Evolutionary conservation across 2,329 filamentous ascomycete species (phyloP).

Genomic region (Fusarium nematophilum): DNA sequence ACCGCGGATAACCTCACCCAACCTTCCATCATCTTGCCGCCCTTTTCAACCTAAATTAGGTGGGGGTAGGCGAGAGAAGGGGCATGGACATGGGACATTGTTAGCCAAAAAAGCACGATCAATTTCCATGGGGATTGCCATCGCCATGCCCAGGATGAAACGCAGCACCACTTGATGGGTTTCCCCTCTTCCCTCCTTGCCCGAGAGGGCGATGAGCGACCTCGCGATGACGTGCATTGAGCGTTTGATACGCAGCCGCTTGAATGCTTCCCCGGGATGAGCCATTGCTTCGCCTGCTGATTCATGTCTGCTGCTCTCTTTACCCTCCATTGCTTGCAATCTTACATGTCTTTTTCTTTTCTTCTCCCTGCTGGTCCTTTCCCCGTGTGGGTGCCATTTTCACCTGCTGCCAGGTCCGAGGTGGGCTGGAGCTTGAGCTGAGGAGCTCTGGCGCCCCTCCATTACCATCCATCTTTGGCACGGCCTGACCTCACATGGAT

Average conservation of each 20-base stretch:
- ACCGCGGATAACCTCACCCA: background rate
- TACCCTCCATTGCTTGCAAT: too few relatives aligned
- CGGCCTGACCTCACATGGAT: slow-evolving; percentile 15
- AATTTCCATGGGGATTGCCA: slow-evolving; percentile 20
- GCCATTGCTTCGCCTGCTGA: slow-evolving; percentile 2
- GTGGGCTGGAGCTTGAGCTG: slow-evolving; percentile 40
- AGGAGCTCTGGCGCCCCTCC: slow-evolving; percentile 24
- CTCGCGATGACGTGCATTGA: slow-evolving; percentile 32
- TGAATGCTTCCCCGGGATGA: background rate
- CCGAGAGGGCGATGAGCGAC: slow-evolving; percentile 19
- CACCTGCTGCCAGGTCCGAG: slow-evolving; percentile 15
- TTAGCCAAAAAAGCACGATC: slow-evolving; percentile 8
- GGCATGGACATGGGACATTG: background rate
- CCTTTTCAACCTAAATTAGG: background rate
- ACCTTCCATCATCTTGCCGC: background rate
- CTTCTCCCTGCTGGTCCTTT: too few relatives aligned
- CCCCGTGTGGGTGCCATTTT: too few relatives aligned
- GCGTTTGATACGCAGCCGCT: slow-evolving; percentile 3
- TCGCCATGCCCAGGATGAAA: slow-evolving; percentile 29
- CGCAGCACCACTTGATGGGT: slow-evolving; percentile 1
- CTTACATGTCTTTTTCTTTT: too few relatives aligned
- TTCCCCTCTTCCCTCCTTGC: slow-evolving; percentile 5
- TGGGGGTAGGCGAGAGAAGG: slow-evolving; percentile 2
- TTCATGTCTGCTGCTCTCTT: background rate
- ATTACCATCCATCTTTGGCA: slow-evolving; percentile 12